Base-by-base conservation (phyloP, 2,329 filamentous ascomycete genomes). In the Polychaeton citri region DNA sequence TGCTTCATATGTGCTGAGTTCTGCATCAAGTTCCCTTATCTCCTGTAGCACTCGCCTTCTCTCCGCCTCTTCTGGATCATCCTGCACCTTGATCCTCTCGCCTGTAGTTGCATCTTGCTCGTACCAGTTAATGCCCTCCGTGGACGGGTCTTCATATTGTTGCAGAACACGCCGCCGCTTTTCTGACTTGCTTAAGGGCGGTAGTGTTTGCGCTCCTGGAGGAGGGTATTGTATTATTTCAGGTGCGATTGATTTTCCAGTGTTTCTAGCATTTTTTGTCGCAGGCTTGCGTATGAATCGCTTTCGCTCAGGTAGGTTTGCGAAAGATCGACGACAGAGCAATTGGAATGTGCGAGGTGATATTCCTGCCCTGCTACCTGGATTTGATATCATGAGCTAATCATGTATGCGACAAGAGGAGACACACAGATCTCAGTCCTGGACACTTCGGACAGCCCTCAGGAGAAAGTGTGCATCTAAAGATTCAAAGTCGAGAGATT, bases 71-170 rank as follows among this genome's bases (percentile, higher is more conserved):
- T 45, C 43, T 2, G 43, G 43, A 17, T 41, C 40, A 17, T 39
- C 38, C 7, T 31, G 21, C 8, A 43, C 35, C 12, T 33, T 32
- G n/a, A 37, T 40, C 7, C 36, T 33, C 3, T 32, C 43, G 6
- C 43, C 43, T n/a, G 43, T 36, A 6, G 41, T 33, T 9, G 39
- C 35, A 40, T 45, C 43, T 16, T 45, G 36, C 18, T 45, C 43
- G 33, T 38, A 45, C 41, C 41, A 45, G 17, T 38, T 32, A 7
- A 45, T 33, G 1, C 31, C 35, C 24, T 28, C 24, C 12, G 24
- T 28, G 12, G 24, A 28, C 5, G 12, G 12, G 15, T 28, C 24
- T 15, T 28, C 15, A 15, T 28, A 28, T 28, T 28, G 24, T 28
- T 28, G 24, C 24, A 28, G 7, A 15, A 28, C 15, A 4, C 12